A percentile compares a stretch with the other conserved stretches of the same genome.
phyloP scores from a whole-genome alignment of 176 grass and related monocot genomes.

The Musa acuminata region DNA sequence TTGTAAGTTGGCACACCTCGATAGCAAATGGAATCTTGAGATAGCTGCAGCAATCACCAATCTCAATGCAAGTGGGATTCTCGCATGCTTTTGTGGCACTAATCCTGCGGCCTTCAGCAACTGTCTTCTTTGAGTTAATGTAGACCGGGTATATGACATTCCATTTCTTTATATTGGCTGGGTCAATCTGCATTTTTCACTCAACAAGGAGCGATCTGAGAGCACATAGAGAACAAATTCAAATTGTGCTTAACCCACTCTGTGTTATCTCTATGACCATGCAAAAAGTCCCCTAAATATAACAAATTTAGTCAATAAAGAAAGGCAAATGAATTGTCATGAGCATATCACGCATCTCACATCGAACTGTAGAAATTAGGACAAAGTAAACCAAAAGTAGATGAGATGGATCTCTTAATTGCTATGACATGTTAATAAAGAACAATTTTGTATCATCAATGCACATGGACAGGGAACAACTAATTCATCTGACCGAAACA shows the following conservation, averaged over 20 bases:
- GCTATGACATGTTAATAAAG: no score
- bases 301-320: neutral
- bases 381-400: no score
- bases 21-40: slow-evolving; percentile 73
- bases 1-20: slow-evolving; percentile 31
- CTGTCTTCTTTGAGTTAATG: slow-evolving; percentile 92
- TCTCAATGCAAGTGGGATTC: slow-evolving; percentile 84
- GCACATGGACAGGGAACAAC: neutral
- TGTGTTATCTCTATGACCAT: neutral
- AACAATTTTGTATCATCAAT: neutral
- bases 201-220: neutral
- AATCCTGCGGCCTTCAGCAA: slow-evolving; percentile 75
- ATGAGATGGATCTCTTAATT: no score
- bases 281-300: neutral
- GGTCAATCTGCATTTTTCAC: slow-evolving; percentile 32
- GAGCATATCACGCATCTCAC: neutral
- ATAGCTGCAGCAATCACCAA: slow-evolving; percentile 61
- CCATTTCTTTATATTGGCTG: slow-evolving; percentile 79
- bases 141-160: slow-evolving; percentile 89
- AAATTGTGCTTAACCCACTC: neutral
- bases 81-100: slow-evolving; percentile 58
- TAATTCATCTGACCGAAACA: neutral
- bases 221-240: neutral
- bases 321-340: neutral
- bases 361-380: neutral